A percentile compares a stretch with the other conserved stretches of the same genome.
phyloP scores from a whole-genome alignment of 768 basidiomycete species.

The Boletus reticuloceps region DNA sequence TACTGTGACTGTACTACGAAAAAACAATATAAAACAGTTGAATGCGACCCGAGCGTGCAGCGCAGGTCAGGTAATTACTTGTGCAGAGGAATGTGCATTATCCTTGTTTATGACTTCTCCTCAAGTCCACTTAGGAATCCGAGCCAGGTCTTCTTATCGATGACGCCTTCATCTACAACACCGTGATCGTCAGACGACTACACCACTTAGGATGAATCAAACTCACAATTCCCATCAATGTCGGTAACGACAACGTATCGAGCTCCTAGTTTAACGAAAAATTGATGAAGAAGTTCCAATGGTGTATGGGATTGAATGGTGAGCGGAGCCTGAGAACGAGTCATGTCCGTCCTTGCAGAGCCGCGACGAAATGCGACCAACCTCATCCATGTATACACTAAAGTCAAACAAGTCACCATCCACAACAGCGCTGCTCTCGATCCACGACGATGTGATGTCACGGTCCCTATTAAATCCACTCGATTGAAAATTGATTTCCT shows the following conservation, averaged over 20 bases:
- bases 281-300: constrained; percentile 87
- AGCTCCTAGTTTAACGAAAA: constrained; percentile 93
- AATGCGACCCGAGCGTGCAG: too few species aligned
- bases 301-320: constrained; percentile 83
- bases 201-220: constrained; percentile 2
- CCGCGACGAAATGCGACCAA: constrained; percentile 26
- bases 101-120: constrained; percentile 39
- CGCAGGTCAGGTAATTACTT: too few species aligned
- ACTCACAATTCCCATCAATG: constrained; percentile 75
- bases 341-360: background rate
- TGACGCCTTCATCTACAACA: constrained; percentile 74
- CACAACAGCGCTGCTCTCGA: constrained; percentile 32
- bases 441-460: constrained; percentile 54
- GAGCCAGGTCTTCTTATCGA: constrained; percentile 95
- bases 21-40: too few species aligned
- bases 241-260: constrained; percentile 87
- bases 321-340: constrained; percentile 67
- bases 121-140: constrained; percentile 79
- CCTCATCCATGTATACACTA: constrained; percentile 88
- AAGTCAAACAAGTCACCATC: constrained; percentile 69
- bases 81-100: background rate
- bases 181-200: background rate
- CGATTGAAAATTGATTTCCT: constrained; percentile 62
- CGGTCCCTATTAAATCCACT: constrained; percentile 37
- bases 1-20: too few species aligned